Evolutionary conservation across 768 basidiomycete genomes (phyloP), one percentile per base, ranked within the genome.

Genomic region (Boletus tylopilopsis): DNA sequence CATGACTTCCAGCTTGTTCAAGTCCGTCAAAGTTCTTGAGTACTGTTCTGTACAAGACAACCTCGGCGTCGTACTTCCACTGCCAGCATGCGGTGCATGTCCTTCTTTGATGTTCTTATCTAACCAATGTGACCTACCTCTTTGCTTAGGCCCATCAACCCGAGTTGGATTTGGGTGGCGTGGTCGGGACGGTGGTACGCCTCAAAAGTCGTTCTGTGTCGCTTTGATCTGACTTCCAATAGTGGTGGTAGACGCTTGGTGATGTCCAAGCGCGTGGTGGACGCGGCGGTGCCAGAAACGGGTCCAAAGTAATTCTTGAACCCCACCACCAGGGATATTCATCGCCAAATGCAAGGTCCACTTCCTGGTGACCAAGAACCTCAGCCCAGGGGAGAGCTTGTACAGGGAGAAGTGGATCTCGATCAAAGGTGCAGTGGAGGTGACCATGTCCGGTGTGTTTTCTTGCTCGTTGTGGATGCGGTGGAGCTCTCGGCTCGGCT

Each of bases 351-450:
- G 94, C 69, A 98, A 99, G 73, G 96, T 98, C 63, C 86, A 90
- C 62, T 80, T 98, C 71, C 76, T 99, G 57, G 96, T 99, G 70
- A 98, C 96, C 33, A 93, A 94, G 74, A 98, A 97, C 71, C 81
- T 99, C 67, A 93, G 90, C 34, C 96, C 96, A 2, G 96, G 96
- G 39, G 96, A 98, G 66, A 88, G 89, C 7, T 95, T 99, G 10
- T 99, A 99, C 68, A 96, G 96, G 53, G 96, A 99, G 72, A 99
- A 99, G 76, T 80, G 95, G 65, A 93, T 97, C 70, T 82, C 86
- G 15, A 81, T 97, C 62, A 91, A 94, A 13, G 74, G 72, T 18
- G 83, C 77, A 37, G 80, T 76, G 18, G 88, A 87, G 37, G 86
- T 79, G 36, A 88, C 86, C 51, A 99, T 99, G 97, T 72, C 80